These are phyloP conservation scores for Aspergillus carlsbadensis DNA, from an alignment of 495 filamentous ascomycete species.

Conservation along the genomic window DNA sequence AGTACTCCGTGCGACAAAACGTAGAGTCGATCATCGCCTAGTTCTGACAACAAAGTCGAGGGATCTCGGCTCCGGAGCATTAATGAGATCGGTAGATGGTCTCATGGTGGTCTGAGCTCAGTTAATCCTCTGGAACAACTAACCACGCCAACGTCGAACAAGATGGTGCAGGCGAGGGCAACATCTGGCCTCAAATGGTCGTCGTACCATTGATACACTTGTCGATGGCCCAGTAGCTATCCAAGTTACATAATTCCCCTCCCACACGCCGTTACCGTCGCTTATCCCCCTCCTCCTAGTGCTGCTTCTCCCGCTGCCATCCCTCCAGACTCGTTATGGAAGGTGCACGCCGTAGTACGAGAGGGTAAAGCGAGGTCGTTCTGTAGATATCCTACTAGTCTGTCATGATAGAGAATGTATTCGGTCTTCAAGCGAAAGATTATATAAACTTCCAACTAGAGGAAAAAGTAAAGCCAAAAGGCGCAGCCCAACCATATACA, in stretches of 20 bases:
- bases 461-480: slow-evolving; percentile 1
- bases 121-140: neutral
- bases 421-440: neutral
- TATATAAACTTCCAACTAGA: neutral
- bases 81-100: neutral
- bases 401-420: slow-evolving; percentile 8
- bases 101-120: neutral
- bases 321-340: too few species aligned
- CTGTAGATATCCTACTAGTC: too few species aligned
- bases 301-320: too few species aligned
- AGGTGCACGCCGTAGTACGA: too few species aligned
- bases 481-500: slow-evolving; percentile 10
- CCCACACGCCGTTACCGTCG: too few species aligned
- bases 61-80: neutral
- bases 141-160: neutral
- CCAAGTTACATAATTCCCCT: too few species aligned
- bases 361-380: too few species aligned
- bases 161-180: neutral
- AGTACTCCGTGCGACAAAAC: neutral
- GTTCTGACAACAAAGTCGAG: neutral
- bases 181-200: too few species aligned
- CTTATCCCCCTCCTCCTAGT: too few species aligned
- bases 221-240: too few species aligned
- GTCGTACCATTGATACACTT: too few species aligned
- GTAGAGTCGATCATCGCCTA: neutral